phyloP scores from a whole-genome alignment of 2,329 filamentous ascomycete species.

The Colletotrichum orbiculare region DNA sequence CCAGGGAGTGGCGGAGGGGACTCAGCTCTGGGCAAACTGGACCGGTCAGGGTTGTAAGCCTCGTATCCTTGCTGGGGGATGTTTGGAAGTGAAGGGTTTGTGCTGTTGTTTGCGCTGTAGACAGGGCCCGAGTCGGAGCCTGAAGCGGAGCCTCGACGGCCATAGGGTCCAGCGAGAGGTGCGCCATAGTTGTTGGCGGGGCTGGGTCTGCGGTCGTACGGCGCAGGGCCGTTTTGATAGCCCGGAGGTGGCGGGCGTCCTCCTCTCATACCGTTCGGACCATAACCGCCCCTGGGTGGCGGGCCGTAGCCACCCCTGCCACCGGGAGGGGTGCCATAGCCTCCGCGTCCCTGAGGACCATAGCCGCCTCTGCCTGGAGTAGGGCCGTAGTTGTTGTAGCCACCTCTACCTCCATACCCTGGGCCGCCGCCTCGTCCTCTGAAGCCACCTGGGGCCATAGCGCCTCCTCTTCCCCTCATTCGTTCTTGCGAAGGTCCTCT shows the following conservation, averaged over 20 bases:
- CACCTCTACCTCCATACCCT: conserved; percentile 57
- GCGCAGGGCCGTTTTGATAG: conserved; percentile 50
- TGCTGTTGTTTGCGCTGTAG: conserved; percentile 46
- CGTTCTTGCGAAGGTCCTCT: conserved; percentile 59
- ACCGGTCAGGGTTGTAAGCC: conserved; percentile 56
- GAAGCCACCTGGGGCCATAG: conserved; percentile 53
- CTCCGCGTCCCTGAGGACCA: conserved; percentile 50
- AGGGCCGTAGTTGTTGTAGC: conserved; percentile 39
- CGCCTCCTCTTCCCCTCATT: conserved; percentile 64
- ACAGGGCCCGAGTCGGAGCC: conserved; percentile 51
- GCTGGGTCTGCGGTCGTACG: conserved; percentile 52
- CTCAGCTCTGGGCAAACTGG: conserved; percentile 67
- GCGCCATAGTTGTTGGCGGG: conserved; percentile 49
- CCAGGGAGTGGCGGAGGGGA: conserved; percentile 71
- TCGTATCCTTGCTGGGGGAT: conserved; percentile 52
- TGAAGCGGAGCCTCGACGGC: conserved; percentile 44
- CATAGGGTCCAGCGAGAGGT: conserved; percentile 45
- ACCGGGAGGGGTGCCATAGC: conserved; percentile 47
- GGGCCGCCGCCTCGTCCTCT: conserved; percentile 54
- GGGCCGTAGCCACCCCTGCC: conserved; percentile 61
- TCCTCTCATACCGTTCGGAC: conserved; percentile 47
- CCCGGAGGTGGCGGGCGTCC: conserved; percentile 56
- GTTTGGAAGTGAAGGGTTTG: conserved; percentile 51
- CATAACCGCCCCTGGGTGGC: conserved; percentile 49
- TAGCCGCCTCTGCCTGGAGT: conserved; percentile 57